Evolutionary conservation across 352 stramenopile genomes (phyloP).

Genomic region (Pythium aquatile): DNA sequence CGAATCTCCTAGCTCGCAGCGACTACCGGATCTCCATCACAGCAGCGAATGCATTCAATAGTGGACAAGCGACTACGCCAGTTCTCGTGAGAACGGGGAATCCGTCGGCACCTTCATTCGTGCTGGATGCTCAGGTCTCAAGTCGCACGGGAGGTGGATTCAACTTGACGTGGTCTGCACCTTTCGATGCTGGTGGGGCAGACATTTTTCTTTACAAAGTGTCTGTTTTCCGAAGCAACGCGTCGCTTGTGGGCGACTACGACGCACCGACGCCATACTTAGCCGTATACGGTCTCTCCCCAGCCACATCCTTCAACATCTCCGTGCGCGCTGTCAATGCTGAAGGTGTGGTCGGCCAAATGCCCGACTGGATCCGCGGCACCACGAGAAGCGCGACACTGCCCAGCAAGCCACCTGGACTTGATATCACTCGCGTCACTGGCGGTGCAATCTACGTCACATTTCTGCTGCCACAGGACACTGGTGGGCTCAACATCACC

Average conservation of each 20-base stretch:
- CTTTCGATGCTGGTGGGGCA: conserved; percentile 42
- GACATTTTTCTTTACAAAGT: conserved; percentile 37
- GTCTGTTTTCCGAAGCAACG: neutral
- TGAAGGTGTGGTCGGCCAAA: conserved; percentile 30
- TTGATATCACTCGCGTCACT: conserved; percentile 30
- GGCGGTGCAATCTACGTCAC: conserved; percentile 45
- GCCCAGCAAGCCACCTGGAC: conserved; percentile 34
- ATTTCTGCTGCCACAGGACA: conserved; percentile 36
- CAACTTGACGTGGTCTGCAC: conserved; percentile 41
- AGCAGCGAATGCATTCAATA: conserved; percentile 27
- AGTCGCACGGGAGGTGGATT: conserved; percentile 40
- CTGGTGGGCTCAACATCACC: conserved; percentile 33
- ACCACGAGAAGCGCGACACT: conserved; percentile 35
- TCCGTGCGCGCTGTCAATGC: conserved; percentile 37
- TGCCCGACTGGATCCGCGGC: conserved; percentile 20
- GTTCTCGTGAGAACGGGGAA: conserved; percentile 25
- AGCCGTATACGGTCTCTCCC: conserved; percentile 28
- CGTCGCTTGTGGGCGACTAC: neutral
- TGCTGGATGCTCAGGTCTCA: conserved; percentile 26
- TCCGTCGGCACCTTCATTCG: conserved; percentile 32
- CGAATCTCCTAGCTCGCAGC: conserved; percentile 27
- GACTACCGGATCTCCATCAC: conserved; percentile 37
- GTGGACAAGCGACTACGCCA: conserved; percentile 19
- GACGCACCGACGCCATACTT: conserved; percentile 16
- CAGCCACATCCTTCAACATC: conserved; percentile 34